phyloP scores from a whole-genome alignment of 495 filamentous ascomycete genomes.

The Cercophora samala region DNA sequence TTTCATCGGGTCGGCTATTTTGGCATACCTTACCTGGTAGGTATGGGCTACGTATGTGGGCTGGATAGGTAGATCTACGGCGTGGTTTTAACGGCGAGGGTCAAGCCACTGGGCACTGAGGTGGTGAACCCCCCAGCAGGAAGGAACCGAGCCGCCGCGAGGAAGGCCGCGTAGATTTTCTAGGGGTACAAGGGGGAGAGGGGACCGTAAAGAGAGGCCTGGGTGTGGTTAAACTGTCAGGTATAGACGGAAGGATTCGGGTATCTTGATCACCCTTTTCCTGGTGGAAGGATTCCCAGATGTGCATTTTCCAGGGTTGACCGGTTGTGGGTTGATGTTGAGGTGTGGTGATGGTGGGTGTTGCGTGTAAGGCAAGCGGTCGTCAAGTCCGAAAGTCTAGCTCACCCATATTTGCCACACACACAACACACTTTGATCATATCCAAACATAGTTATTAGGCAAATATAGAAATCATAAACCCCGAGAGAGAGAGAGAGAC shows the following conservation, averaged over 20 bases:
- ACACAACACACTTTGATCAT: background rate
- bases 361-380: background rate
- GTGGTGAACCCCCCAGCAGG: no score
- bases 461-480: background rate
- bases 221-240: background rate
- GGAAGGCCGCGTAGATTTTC: no score
- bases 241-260: background rate
- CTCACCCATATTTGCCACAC: background rate
- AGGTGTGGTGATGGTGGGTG: background rate
- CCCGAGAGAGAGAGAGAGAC: background rate
- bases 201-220: background rate
- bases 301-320: no score
- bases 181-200: no score
- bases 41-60: no score
- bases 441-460: background rate
- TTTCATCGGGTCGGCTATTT: no score
- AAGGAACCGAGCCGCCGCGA: no score
- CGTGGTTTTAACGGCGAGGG: no score
- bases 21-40: no score
- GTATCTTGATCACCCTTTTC: background rate
- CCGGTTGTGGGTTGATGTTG: background rate
- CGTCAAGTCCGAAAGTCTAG: background rate
- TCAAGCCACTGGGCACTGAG: no score
- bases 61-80: no score
- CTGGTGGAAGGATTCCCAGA: background rate